Evolutionary conservation across 768 basidiomycete genomes (phyloP), one percentile per base, ranked within the genome.

Genomic region (Lactarius indigo): DNA sequence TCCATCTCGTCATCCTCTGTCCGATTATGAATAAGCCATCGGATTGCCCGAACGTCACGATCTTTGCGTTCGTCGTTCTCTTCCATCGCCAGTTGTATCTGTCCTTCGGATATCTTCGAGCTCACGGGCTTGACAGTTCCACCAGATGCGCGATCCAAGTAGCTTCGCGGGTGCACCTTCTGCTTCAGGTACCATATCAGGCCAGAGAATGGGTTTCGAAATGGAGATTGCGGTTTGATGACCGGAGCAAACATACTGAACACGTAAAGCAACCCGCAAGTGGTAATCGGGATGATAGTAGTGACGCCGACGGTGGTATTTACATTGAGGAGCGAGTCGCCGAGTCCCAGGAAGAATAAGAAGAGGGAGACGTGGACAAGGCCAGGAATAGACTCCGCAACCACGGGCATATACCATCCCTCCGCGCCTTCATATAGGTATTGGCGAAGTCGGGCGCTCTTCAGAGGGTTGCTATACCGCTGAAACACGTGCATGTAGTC

Each of bases 331-430:
- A 84, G 74, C 69, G 84, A 82, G 26, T 78, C 76, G 41, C 82
- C 72, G 37, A 85, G 76, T 37, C 82, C 80, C 35, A 79, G 76
- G 72, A 86, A 79, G 73, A 84, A 84, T 10, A 84, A 74, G 26
- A 83, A 76, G 17, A 84, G 75, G 2, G 83, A 81, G 7, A 81
- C 73, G 65, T 84, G 83, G 28, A 85, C 77, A 12, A 84, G 76
- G 23, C 79, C 74, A 0, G 83, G 83, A 30, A 84, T 79, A 17
- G 74, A 68, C 44, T 79, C 77, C 3, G 83, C 79, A 8, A 84
- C 71, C 4, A 75, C 70, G 5, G 77, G 71, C 74, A 84, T 78
- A 9, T 74, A 72, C 71, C 81, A 84, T 52, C 68, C 72, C 20
- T 76, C 74, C 26, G 82, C 68, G 31, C 80, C 80, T 50, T 77